These are phyloP conservation scores for Leccinum obscurum DNA, from an alignment of 768 basidiomycete species.

Conservation along the genomic window DNA sequence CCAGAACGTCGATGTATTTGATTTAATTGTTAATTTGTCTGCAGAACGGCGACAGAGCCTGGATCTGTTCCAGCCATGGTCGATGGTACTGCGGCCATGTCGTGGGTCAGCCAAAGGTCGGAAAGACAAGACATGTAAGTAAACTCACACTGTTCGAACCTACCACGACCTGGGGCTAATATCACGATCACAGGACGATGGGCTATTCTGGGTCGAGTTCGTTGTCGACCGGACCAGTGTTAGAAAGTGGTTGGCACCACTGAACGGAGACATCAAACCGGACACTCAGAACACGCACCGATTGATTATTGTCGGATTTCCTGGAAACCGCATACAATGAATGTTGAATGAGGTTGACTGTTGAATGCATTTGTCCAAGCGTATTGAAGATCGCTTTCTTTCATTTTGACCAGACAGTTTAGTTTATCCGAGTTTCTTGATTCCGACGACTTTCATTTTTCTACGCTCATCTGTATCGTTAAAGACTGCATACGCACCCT, in stretches of 20 bases:
- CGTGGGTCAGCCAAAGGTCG: slow-evolving; percentile 43
- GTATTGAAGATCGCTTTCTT: background rate
- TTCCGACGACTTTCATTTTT: too few species aligned
- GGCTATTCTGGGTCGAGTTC: slow-evolving; percentile 55
- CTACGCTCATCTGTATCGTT: too few species aligned
- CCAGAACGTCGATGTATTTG: background rate
- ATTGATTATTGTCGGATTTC: slow-evolving; percentile 44
- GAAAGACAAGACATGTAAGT: slow-evolving; percentile 48
- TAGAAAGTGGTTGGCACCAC: slow-evolving; percentile 61
- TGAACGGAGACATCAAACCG: slow-evolving; percentile 69
- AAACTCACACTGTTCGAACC: background rate
- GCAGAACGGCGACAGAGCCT: slow-evolving; percentile 51
- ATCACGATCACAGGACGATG: slow-evolving; percentile 39
- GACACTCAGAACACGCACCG: slow-evolving; percentile 45
- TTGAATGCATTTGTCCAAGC: background rate
- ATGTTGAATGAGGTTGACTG: background rate
- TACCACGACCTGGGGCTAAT: background rate
- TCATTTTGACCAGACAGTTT: background rate
- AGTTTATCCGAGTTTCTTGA: background rate
- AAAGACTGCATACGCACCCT: too few species aligned
- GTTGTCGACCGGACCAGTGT: slow-evolving; percentile 35
- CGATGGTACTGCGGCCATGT: slow-evolving; percentile 54
- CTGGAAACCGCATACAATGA: slow-evolving; percentile 21
- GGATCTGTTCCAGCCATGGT: slow-evolving; percentile 49
- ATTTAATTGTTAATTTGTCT: slow-evolving; percentile 1